A percentile compares a stretch with the other conserved stretches of the same genome.
These are phyloP conservation scores for Colletotrichum cuscutae DNA, from an alignment of 2,329 filamentous ascomycete genomes.

Conservation along the genomic window DNA sequence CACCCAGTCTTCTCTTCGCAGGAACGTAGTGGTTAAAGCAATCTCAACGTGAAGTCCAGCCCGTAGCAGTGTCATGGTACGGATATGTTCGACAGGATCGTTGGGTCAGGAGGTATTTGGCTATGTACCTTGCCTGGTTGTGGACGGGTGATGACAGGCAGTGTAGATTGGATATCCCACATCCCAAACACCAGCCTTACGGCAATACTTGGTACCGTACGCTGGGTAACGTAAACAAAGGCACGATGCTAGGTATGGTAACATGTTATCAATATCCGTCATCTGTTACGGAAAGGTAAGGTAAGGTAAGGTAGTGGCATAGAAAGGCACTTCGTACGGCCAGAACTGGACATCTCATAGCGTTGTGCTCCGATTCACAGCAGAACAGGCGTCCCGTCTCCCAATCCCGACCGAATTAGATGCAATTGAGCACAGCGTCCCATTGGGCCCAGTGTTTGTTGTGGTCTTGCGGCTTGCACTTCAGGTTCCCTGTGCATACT, in stretches of 20 bases:
- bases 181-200: background rate
- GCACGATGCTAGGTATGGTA: background rate
- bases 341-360: background rate
- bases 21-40: no score
- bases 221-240: conserved; percentile 1
- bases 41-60: background rate
- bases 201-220: background rate
- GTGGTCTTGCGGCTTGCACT: conserved; percentile 2
- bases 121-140: background rate
- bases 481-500: background rate
- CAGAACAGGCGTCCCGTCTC: conserved; percentile 1
- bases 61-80: no score
- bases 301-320: background rate
- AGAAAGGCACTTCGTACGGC: background rate
- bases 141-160: background rate
- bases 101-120: background rate
- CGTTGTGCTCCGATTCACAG: conserved; percentile 12
- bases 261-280: background rate
- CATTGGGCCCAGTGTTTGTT: conserved; percentile 14
- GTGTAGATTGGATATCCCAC: background rate
- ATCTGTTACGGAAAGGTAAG: no score
- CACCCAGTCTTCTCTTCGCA: background rate
- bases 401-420: background rate
- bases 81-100: background rate
- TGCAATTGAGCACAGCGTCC: conserved; percentile 1